Percentiles rank a stretch among this genome's conserved stretches.
These are phyloP conservation scores for Schoenoplectus triqueter DNA, from an alignment of 202 grass and related monocot genomes.

Conservation along the genomic window DNA sequence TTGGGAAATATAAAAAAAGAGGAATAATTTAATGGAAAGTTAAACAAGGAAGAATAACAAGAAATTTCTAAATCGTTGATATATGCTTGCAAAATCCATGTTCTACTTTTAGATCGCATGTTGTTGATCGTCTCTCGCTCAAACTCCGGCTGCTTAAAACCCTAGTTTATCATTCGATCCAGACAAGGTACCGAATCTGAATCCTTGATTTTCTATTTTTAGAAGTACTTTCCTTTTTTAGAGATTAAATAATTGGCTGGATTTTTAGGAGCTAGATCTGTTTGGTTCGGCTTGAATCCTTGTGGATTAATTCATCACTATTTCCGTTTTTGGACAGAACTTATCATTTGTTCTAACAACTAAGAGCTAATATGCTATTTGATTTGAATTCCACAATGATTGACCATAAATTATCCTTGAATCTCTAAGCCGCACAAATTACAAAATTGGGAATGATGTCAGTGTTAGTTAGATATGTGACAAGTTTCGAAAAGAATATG, in stretches of 20 bases:
- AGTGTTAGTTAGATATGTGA: neutral
- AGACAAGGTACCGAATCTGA: constrained; percentile 24
- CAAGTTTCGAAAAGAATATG: neutral
- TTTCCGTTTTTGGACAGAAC: neutral
- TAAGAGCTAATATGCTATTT: constrained; percentile 11
- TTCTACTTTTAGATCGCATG: constrained; percentile 12
- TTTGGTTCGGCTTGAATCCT: neutral
- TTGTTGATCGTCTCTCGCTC: neutral
- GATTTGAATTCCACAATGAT: constrained; percentile 10
- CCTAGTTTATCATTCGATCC: constrained; percentile 20
- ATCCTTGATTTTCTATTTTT: constrained; percentile 16
- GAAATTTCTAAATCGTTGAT: neutral
- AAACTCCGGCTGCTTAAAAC: constrained; percentile 8
- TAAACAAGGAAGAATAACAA: neutral
- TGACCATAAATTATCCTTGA: neutral
- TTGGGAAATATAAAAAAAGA: constrained; percentile 26
- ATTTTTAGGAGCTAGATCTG: constrained; percentile 25
- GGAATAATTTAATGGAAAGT: constrained; percentile 22
- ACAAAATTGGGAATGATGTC: constrained; percentile 3
- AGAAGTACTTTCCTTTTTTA: constrained; percentile 19
- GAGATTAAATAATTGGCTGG: neutral
- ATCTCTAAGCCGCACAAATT: neutral
- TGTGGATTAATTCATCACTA: constrained; percentile 4
- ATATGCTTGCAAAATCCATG: neutral
- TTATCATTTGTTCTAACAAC: constrained; percentile 19